Evolutionary conservation across 805 yeast species (phyloP), one percentile per base, ranked within the genome.

Genomic region (Metschnikowia chrysomelidarum): DNA sequence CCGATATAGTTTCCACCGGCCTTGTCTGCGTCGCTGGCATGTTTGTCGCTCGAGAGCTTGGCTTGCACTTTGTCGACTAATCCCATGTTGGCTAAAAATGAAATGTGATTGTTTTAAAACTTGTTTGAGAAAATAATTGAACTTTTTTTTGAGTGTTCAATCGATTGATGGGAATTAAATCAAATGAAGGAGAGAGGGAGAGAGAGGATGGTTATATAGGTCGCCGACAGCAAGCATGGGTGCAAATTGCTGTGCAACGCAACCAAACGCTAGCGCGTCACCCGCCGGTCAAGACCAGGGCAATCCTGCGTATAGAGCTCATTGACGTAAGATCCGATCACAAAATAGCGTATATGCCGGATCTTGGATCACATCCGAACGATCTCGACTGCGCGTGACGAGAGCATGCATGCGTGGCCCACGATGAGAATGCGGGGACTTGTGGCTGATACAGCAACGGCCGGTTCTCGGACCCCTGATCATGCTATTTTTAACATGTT

Each of bases 41-140:
- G 60, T 39, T 57, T 51, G 45, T 57, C 52, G 35, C 58, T 55
- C 12, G 46, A 32, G 24, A 58, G 46, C 43, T 60, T 61, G 18
- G 50, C 44, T 42, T 49, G 51, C 34, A 64, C 43, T 47, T 62
- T 64, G 43, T 64, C 69, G 15, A 63, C 47, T 33, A 64, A 51
- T 35, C 71, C 69, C 71, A 64, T 64, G 13, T 15, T 32, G 19
- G 13, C 12, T 10, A 8, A 10, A 7, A 10, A 10, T 19, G 22
- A 19, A n/a, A n/a, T n/a, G n/a, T n/a, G n/a, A n/a, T n/a, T n/a
- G n/a, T n/a, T n/a, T n/a, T n/a, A n/a, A n/a, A n/a, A n/a, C n/a
- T n/a, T n/a, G n/a, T n/a, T n/a, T n/a, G n/a, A n/a, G n/a, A n/a
- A n/a, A n/a, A n/a, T n/a, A n/a, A n/a, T n/a, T n/a, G n/a, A n/a